phyloP scores from a whole-genome alignment of 2,329 filamentous ascomycete genomes.

The Colletotrichum phormii region DNA sequence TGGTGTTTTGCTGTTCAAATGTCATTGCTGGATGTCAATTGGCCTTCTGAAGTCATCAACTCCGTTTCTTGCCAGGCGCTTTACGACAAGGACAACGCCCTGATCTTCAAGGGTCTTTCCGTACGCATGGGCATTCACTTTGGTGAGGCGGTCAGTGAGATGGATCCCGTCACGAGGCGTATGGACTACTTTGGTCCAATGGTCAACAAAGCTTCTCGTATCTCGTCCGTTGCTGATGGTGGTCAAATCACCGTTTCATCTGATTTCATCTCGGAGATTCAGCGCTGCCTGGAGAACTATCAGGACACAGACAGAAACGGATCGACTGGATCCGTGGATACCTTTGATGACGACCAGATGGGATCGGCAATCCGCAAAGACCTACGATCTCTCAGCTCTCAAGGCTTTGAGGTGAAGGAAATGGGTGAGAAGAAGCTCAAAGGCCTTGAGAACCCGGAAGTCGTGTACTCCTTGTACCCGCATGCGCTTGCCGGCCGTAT shows the following conservation, averaged over 20 bases:
- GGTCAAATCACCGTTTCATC: constrained; percentile 97
- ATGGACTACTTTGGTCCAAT: constrained; percentile 99
- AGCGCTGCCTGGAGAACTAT: constrained; percentile 88
- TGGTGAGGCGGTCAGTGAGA: constrained; percentile 93
- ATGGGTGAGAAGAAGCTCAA: constrained; percentile 96
- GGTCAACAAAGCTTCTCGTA: constrained; percentile 96
- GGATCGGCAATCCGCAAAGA: constrained; percentile 87
- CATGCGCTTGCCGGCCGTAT: constrained; percentile 87
- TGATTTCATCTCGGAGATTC: constrained; percentile 96
- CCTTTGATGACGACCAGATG: constrained; percentile 77
- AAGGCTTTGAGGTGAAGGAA: constrained; percentile 97
- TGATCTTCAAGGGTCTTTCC: constrained; percentile 94
- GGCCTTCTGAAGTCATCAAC: constrained; percentile 92
- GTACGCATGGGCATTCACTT: constrained; percentile 98
- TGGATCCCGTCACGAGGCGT: constrained; percentile 93
- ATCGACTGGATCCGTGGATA: constrained; percentile 78
- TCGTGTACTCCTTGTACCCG: constrained; percentile 95
- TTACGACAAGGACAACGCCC: constrained; percentile 83
- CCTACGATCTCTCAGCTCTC: constrained; percentile 84
- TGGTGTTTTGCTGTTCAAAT: constrained; percentile 98
- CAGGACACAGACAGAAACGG: constrained; percentile 83
- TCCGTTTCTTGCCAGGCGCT: constrained; percentile 87
- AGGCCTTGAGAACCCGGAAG: constrained; percentile 95
- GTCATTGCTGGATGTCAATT: constrained; percentile 86
- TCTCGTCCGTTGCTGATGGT: constrained; percentile 93